These are phyloP conservation scores for Trichoderma hamatum DNA, from an alignment of 2,329 filamentous ascomycete genomes.

Conservation along the genomic window DNA sequence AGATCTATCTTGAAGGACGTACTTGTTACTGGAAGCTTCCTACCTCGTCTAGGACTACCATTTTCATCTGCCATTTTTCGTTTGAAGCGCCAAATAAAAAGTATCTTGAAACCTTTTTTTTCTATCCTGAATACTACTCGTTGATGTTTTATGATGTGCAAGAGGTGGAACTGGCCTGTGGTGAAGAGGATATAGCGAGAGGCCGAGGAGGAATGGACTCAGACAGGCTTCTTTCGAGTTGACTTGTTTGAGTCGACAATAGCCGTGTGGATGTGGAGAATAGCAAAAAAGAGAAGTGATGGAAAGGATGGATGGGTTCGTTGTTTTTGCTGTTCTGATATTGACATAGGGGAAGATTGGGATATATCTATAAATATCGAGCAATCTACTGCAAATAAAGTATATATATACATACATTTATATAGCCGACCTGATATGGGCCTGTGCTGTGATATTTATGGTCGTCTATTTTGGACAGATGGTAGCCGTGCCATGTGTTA, in stretches of 20 bases:
- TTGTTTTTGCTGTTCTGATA: neutral
- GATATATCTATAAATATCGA: neutral
- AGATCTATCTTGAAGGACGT: neutral
- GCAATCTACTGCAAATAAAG: neutral
- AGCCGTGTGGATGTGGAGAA: neutral
- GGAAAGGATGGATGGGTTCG: neutral
- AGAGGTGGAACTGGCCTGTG: slow-evolving; percentile 2
- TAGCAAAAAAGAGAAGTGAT: neutral
- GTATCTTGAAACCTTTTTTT: neutral
- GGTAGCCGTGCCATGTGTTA: no score
- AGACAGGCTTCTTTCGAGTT: neutral
- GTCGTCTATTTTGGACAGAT: no score
- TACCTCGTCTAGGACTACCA: neutral
- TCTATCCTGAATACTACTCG: neutral
- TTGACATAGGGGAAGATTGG: neutral
- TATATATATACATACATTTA: neutral
- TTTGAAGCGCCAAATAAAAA: neutral
- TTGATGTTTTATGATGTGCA: neutral
- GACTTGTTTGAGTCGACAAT: neutral
- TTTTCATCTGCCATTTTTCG: neutral
- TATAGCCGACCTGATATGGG: neutral
- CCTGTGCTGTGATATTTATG: neutral
- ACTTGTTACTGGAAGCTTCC: neutral
- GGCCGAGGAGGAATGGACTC: neutral
- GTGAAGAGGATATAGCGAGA: neutral